Evolutionary conservation across 345 rosid genomes (phyloP).

Genomic region (Linum usitatissimum): DNA sequence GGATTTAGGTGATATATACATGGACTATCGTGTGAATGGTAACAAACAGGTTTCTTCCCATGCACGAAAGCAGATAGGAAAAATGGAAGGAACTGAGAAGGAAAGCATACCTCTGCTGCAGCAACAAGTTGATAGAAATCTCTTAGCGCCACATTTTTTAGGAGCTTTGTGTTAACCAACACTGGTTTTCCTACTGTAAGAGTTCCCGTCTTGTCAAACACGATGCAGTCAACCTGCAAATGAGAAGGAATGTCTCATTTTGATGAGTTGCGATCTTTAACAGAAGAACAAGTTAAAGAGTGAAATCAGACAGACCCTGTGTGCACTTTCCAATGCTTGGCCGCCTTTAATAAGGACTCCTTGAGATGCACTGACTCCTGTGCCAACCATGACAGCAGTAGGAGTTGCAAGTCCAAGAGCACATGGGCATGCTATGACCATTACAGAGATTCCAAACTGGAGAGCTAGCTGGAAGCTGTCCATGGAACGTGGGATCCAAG

Average conservation of each 20-base stretch:
- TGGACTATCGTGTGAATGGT: no score
- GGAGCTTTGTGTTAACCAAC: slow-evolving; percentile 61
- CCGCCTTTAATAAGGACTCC: slow-evolving; percentile 95
- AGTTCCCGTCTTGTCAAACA: slow-evolving; percentile 97
- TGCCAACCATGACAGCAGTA: slow-evolving; percentile 98
- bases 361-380: slow-evolving; percentile 96
- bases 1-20: background rate
- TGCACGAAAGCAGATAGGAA: no score
- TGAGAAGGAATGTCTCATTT: no score
- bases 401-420: slow-evolving; percentile 98
- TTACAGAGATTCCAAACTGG: slow-evolving; percentile 95
- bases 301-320: slow-evolving; percentile 36
- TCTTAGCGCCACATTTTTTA: slow-evolving; percentile 54
- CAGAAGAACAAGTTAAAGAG: slow-evolving; percentile 1
- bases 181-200: slow-evolving; percentile 89
- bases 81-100: no score
- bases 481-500: slow-evolving; percentile 94
- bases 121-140: slow-evolving; percentile 76
- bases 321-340: slow-evolving; percentile 80
- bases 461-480: slow-evolving; percentile 89
- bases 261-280: slow-evolving; percentile 2
- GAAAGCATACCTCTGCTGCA: slow-evolving; percentile 60
- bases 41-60: no score
- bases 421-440: slow-evolving; percentile 98
- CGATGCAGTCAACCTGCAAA: slow-evolving; percentile 72